Evolutionary conservation across 257 asterid genomes (phyloP).

Genomic region (Forsythia suspensa): DNA sequence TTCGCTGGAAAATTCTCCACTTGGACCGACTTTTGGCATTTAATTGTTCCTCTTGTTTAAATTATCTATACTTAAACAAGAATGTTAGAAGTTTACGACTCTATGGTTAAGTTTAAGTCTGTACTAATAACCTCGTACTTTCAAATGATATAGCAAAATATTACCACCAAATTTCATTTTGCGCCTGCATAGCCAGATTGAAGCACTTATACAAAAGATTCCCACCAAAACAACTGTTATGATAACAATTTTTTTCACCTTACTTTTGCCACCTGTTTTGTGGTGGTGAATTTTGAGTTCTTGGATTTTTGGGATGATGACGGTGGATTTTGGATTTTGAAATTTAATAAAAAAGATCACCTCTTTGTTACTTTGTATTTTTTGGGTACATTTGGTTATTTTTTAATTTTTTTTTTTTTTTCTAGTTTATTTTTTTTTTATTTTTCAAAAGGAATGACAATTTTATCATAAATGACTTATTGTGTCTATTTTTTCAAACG

Average conservation of each 20-base stretch:
- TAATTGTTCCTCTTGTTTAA: conserved; percentile 25
- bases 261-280: conserved; percentile 33
- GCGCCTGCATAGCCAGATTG: conserved; percentile 43
- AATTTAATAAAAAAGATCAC: too few relatives aligned
- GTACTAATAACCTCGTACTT: background rate
- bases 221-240: conserved; percentile 34
- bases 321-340: too few relatives aligned
- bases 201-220: conserved; percentile 30
- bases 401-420: too few relatives aligned
- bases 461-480: too few relatives aligned
- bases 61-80: conserved; percentile 31
- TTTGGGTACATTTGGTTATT: too few relatives aligned
- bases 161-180: conserved; percentile 40
- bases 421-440: too few relatives aligned
- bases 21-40: conserved; percentile 32
- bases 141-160: background rate
- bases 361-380: too few relatives aligned
- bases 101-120: background rate
- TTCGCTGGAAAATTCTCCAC: conserved; percentile 50
- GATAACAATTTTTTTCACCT: conserved; percentile 27
- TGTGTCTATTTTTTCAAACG: too few relatives aligned
- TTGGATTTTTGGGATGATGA: too few relatives aligned
- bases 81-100: background rate
- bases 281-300: too few relatives aligned
- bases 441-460: too few relatives aligned